These are phyloP conservation scores for Spironucleus salmonicida DNA, from an alignment of 208 protist genomes.

Conservation along the genomic window DNA sequence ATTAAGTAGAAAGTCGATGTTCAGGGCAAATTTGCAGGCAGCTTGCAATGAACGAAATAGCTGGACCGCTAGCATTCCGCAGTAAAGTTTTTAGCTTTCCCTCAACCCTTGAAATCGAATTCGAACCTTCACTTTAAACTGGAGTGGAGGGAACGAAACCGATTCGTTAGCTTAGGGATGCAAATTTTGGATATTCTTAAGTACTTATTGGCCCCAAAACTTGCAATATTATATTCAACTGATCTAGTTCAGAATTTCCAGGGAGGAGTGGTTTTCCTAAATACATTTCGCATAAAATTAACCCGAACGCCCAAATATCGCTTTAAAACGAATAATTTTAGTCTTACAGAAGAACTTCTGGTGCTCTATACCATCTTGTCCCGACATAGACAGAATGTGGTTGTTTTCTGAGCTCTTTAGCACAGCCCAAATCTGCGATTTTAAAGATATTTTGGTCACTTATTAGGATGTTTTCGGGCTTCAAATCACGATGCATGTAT, in stretches of 20 bases:
- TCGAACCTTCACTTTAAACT: no score
- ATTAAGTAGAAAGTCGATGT: no score
- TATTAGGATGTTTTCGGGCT: constrained; percentile 19
- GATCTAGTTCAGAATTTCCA: not conserved
- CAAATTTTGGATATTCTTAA: no score
- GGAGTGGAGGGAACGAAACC: no score
- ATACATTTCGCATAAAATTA: not conserved
- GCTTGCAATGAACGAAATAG: no score
- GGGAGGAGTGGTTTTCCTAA: not conserved
- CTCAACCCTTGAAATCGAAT: no score
- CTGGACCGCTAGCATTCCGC: no score
- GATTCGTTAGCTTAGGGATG: no score
- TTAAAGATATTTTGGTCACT: not conserved
- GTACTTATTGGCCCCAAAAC: not conserved
- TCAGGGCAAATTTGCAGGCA: no score
- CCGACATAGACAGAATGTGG: not conserved
- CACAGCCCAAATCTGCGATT: constrained; percentile 27
- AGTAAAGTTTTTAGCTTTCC: no score
- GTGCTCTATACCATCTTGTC: constrained; percentile 8
- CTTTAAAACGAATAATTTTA: not conserved
- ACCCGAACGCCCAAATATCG: constrained; percentile 16
- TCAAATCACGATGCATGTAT: constrained; percentile 4
- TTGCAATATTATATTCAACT: not conserved
- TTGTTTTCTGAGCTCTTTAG: not conserved
- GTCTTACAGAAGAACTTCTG: not conserved